Conservation (phyloP, 129 eudicot species). For the Deinandra increscens region DNA sequence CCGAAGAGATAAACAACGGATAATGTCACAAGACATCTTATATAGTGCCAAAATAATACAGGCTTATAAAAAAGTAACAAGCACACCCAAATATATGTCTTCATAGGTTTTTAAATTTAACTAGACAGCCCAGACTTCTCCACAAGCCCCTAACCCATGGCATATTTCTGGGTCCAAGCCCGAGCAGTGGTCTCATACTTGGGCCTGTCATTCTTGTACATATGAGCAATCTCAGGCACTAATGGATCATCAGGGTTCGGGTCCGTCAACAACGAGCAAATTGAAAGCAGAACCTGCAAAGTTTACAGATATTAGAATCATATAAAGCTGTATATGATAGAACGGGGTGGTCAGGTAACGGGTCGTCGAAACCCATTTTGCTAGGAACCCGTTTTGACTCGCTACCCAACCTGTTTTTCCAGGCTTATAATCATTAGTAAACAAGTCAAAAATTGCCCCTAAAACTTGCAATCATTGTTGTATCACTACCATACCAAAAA, state of each 20-base stretch:
- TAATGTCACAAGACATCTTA: too few relatives aligned
- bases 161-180: conserved; percentile 89
- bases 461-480: too few relatives aligned
- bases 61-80: too few relatives aligned
- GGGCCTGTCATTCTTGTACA: conserved; percentile 71
- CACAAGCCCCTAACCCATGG: conserved; percentile 78
- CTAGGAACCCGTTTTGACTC: too few relatives aligned
- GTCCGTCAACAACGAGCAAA: conserved; percentile 77
- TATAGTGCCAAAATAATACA: too few relatives aligned
- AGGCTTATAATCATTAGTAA: too few relatives aligned
- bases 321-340: too few relatives aligned
- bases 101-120: background rate
- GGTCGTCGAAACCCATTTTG: too few relatives aligned
- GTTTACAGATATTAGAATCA: background rate
- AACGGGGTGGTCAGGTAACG: too few relatives aligned
- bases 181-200: conserved; percentile 82
- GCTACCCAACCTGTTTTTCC: too few relatives aligned
- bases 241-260: conserved; percentile 93
- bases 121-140: too few relatives aligned
- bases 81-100: conserved; percentile 18
- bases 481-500: background rate
- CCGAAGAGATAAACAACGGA: too few relatives aligned
- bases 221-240: conserved; percentile 88
- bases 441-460: background rate
- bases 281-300: conserved; percentile 73